These are phyloP conservation scores for Cladochytrium replicatum DNA, from an alignment of 192 early-diverging fungal species.

Conservation along the genomic window DNA sequence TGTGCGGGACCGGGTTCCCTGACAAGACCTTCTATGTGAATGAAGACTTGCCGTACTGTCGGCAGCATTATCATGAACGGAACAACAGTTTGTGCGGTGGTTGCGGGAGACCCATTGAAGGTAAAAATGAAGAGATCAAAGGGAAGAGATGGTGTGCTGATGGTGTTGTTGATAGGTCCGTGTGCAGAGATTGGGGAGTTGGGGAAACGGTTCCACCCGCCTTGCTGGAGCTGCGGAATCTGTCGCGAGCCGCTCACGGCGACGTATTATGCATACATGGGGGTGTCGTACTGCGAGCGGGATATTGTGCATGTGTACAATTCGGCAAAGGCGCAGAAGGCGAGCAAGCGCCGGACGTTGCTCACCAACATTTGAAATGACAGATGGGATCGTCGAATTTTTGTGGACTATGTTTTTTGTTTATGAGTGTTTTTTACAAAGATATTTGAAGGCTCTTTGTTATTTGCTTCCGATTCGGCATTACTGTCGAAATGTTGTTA, in stretches of 20 bases:
- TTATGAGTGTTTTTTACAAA: too few species aligned
- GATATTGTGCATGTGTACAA: slow-evolving; percentile 59
- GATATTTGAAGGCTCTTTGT: too few species aligned
- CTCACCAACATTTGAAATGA: too few species aligned
- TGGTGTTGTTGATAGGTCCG: slow-evolving; percentile 39
- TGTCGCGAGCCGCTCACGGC: slow-evolving; percentile 51
- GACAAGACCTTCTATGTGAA: slow-evolving; percentile 85
- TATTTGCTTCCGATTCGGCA: too few species aligned
- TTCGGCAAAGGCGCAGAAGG: too few species aligned
- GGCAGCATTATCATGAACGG: slow-evolving; percentile 75
- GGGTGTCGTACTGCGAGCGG: slow-evolving; percentile 59
- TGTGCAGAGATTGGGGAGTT: slow-evolving; percentile 77
- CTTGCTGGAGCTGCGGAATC: slow-evolving; percentile 63
- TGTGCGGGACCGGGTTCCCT: slow-evolving; percentile 58
- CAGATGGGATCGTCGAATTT: too few species aligned
- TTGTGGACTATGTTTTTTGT: too few species aligned
- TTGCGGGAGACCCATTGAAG: slow-evolving; percentile 78
- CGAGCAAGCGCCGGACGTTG: too few species aligned
- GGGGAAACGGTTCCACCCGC: slow-evolving; percentile 74
- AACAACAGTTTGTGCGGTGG: slow-evolving; percentile 74
- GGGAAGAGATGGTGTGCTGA: neutral
- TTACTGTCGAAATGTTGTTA: too few species aligned
- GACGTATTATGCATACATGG: slow-evolving; percentile 61
- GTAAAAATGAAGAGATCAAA: slow-evolving; percentile 4
- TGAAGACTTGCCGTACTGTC: slow-evolving; percentile 73